Evolutionary conservation across 2,329 filamentous ascomycete genomes (phyloP).

Genomic region (Colletotrichum sp.): DNA sequence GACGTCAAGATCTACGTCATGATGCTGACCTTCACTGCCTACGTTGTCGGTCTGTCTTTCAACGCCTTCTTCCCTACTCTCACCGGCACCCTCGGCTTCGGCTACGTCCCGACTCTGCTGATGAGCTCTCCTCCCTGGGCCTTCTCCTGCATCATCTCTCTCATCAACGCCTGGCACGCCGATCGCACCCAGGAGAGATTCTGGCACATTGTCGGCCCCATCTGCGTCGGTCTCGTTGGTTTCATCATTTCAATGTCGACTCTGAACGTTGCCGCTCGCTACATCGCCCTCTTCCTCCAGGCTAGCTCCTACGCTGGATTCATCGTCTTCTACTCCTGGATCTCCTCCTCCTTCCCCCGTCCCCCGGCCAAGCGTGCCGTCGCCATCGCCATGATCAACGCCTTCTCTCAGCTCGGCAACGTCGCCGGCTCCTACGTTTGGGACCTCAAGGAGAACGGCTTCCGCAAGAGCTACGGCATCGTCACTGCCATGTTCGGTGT

Average conservation of each 20-base stretch:
- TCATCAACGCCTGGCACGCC: conserved; percentile 60
- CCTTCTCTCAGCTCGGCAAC: conserved; percentile 62
- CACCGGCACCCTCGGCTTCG: conserved; percentile 58
- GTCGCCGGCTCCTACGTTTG: conserved; percentile 69
- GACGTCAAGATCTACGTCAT: conserved; percentile 68
- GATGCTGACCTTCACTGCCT: conserved; percentile 67
- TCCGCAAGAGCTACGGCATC: conserved; percentile 68
- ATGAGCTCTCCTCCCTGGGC: conserved; percentile 65
- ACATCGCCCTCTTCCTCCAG: conserved; percentile 65
- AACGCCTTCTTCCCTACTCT: conserved; percentile 64
- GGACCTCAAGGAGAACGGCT: conserved; percentile 64
- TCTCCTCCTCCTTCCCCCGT: conserved; percentile 61
- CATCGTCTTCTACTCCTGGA: conserved; percentile 65
- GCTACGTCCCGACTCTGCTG: conserved; percentile 56
- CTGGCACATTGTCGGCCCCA: conserved; percentile 62
- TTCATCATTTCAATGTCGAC: conserved; percentile 68
- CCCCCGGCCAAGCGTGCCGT: conserved; percentile 66
- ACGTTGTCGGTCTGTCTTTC: conserved; percentile 63
- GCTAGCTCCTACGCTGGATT: conserved; percentile 61
- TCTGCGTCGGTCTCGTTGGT: conserved; percentile 57
- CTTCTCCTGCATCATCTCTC: conserved; percentile 62
- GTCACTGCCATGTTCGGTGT: conserved; percentile 69
- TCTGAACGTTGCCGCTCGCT: conserved; percentile 59
- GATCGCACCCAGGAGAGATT: conserved; percentile 62
- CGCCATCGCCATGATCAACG: conserved; percentile 66